Evolutionary conservation across 768 basidiomycete genomes (phyloP).

Genomic region (Boletus tomentosulus): DNA sequence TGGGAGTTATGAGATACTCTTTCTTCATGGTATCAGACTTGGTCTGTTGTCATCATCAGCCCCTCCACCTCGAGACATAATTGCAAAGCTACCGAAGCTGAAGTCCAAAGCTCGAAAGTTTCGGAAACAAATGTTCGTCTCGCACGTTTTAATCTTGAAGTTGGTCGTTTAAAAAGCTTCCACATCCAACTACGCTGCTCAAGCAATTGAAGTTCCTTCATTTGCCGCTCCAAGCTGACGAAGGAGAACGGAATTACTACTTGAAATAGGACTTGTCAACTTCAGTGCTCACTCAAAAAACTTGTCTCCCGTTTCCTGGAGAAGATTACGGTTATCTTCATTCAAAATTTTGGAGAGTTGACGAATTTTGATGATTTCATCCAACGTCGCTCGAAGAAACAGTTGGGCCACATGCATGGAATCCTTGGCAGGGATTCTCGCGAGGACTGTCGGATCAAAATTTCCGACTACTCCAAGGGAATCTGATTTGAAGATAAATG

Average conservation of each 20-base stretch:
- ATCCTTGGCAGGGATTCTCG: not conserved
- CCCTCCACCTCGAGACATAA: not conserved
- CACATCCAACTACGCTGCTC: not conserved
- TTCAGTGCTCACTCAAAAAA: not conserved
- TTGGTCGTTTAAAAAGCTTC: not conserved
- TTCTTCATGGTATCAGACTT: not conserved
- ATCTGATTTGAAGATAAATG: not conserved
- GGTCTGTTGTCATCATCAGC: not conserved
- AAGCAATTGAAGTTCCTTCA: not conserved
- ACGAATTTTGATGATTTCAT: not conserved
- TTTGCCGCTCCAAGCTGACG: not conserved
- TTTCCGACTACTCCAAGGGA: not conserved
- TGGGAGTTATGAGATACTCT: not conserved
- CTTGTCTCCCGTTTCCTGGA: not conserved
- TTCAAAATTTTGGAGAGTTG: not conserved
- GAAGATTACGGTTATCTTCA: not conserved
- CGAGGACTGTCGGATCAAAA: not conserved
- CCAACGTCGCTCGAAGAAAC: not conserved
- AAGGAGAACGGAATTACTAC: not conserved
- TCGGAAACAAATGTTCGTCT: not conserved
- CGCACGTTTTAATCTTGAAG: not conserved
- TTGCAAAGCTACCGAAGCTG: not conserved
- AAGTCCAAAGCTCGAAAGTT: not conserved
- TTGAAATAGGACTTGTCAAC: not conserved
- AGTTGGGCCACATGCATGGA: not conserved